These are phyloP conservation scores for Amyloporia xantha DNA, from an alignment of 768 basidiomycete species.

Conservation along the genomic window DNA sequence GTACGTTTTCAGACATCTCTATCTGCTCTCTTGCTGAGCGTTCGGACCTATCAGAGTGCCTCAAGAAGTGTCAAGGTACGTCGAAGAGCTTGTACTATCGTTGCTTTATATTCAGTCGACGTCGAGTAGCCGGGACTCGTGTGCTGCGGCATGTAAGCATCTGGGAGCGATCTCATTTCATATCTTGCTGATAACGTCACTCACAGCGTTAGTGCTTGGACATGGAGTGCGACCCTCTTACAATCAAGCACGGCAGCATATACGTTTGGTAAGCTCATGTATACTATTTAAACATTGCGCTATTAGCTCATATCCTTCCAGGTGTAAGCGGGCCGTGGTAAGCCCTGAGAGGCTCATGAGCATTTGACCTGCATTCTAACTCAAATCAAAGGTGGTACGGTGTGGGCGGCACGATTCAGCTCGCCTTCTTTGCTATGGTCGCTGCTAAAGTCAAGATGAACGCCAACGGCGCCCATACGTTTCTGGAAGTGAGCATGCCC, in stretches of 20 bases:
- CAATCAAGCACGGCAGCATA: constrained; percentile 48
- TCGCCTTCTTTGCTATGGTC: constrained; percentile 46
- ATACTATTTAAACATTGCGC: background rate
- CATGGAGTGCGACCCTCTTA: constrained; percentile 51
- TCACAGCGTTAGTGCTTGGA: constrained; percentile 48
- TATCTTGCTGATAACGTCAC: background rate
- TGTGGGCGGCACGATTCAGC: constrained; percentile 46
- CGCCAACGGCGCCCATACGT: constrained; percentile 51
- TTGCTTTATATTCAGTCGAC: no score
- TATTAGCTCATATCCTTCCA: constrained; percentile 5
- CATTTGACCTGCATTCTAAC: background rate
- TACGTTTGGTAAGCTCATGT: constrained; percentile 30
- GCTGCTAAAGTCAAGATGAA: constrained; percentile 55
- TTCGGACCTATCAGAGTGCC: constrained; percentile 31
- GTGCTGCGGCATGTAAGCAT: constrained; percentile 40
- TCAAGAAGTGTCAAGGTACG: constrained; percentile 38
- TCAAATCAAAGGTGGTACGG: constrained; percentile 37
- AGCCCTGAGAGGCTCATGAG: constrained; percentile 9
- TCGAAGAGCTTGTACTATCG: no score
- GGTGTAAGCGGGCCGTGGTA: constrained; percentile 46
- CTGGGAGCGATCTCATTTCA: background rate
- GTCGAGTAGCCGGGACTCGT: constrained; percentile 41
- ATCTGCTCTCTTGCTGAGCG: no score
- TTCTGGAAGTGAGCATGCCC: constrained; percentile 35
- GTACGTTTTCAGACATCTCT: no score